Evolutionary conservation across 1,284 basidiomycete species (phyloP), one percentile per base, ranked within the genome.

Genomic region (Cronartium quercuum): DNA sequence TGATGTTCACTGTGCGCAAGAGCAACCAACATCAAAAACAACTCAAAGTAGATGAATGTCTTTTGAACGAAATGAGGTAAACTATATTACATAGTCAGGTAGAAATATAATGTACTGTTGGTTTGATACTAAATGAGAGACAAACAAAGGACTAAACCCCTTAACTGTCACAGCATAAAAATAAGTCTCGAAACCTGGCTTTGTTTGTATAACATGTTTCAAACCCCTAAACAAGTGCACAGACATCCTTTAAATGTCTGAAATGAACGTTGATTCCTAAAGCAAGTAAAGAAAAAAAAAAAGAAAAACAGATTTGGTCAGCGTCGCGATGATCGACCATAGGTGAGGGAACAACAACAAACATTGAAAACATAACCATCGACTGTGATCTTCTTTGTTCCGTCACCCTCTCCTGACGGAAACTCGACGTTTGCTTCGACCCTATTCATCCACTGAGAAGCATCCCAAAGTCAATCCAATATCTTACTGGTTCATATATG

Each of bases 261-360:
- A 70, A 40, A 70, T 63, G n/a, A 70, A 70, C 10, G 68, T 70
- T 4, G 68, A 58, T 40, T 70, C 68, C 68, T 70, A 24, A 63
- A 70, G 61, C 35, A 42, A n/a, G n/a, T 41, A 13, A 35, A 10
- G 51, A 51, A 13, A 61, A 24, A 61, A 24, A 57, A 34, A 57
- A 68, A 68, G 29, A 3, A 35, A 51, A 12, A 9, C n/a, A 60
- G 9, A 35, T 37, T 34, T 18, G 12, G 24, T 51, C 18, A 58
- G 35, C 4, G n/a, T 29, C 24, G 35, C 2, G n/a, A 15, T 42
- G 18, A 29, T 51, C 35, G 10, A 29, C 18, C 6, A 38, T 2
- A 60, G 29, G 42, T 6, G 3, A 44, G 13, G 40, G 41, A 41
- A 35, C 21, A 12, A 10, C 44, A n/a, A 64, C 68, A 35, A 12